Evolutionary conservation across 768 basidiomycete genomes (phyloP).

Genomic region (Russula sp.): DNA sequence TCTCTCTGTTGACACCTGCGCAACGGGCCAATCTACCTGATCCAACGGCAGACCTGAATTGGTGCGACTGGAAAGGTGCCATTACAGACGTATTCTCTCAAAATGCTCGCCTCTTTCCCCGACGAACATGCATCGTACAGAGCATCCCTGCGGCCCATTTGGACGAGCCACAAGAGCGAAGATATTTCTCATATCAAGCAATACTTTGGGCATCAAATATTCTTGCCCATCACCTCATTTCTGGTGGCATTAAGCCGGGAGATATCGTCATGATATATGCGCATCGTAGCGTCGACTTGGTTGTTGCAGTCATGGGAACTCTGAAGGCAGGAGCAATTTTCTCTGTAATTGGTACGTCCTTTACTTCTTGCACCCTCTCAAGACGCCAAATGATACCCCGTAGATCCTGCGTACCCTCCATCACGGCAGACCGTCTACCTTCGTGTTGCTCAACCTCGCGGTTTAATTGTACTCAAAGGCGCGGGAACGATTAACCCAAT

Average conservation of each 20-base stretch:
- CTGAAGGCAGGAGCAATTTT: constrained; percentile 95
- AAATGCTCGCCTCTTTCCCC: constrained; percentile 77
- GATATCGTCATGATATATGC: constrained; percentile 99
- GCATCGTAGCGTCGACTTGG: constrained; percentile 91
- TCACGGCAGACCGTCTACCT: constrained; percentile 91
- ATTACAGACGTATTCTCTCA: constrained; percentile 92
- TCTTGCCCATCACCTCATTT: constrained; percentile 83
- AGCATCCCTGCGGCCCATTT: constrained; percentile 42
- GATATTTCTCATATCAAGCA: constrained; percentile 68
- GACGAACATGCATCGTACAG: constrained; percentile 87
- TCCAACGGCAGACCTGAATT: constrained; percentile 83
- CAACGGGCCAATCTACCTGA: constrained; percentile 72
- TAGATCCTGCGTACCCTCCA: constrained; percentile 96
- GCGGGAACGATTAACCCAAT: constrained; percentile 76
- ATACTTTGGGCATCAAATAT: constrained; percentile 85
- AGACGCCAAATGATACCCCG: neutral
- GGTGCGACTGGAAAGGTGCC: constrained; percentile 97
- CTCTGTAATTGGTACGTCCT: constrained; percentile 82
- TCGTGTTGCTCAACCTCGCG: constrained; percentile 86
- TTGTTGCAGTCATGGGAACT: constrained; percentile 94
- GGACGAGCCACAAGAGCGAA: constrained; percentile 43
- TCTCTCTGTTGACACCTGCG: constrained; percentile 68
- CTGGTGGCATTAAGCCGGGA: constrained; percentile 80
- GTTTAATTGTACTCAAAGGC: constrained; percentile 82
- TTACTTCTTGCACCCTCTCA: constrained; percentile 1